These are phyloP conservation scores for Ustilago lituana DNA, from an alignment of 1,284 basidiomycete species.

Conservation along the genomic window DNA sequence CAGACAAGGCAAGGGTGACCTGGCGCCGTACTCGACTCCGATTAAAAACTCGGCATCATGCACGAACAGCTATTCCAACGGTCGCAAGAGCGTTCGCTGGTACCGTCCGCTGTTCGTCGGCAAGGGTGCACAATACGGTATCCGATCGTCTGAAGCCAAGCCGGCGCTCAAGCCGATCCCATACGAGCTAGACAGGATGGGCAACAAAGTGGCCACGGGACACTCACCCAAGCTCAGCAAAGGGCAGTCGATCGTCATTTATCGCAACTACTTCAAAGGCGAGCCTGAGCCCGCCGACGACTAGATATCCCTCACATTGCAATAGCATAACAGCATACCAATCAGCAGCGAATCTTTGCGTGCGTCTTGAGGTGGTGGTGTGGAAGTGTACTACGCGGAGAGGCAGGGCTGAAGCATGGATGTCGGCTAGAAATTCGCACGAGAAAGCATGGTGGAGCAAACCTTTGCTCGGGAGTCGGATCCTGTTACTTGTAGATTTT, in stretches of 20 bases:
- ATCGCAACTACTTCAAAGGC: constrained; percentile 47
- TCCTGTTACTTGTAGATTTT: neutral
- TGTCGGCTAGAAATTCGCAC: constrained; percentile 1
- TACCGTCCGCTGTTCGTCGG: constrained; percentile 46
- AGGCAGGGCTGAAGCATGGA: neutral
- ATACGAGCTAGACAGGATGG: constrained; percentile 35
- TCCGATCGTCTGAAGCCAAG: constrained; percentile 8
- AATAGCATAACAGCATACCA: neutral
- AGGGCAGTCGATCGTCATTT: constrained; percentile 40
- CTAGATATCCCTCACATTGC: constrained; percentile 2
- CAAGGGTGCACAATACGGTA: constrained; percentile 34
- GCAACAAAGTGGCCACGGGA: constrained; percentile 39
- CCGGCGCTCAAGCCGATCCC: constrained; percentile 40
- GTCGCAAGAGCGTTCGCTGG: constrained; percentile 36
- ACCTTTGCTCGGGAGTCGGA: constrained; percentile 7
- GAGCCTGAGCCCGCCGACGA: constrained; percentile 41
- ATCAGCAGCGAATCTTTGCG: too few species aligned
- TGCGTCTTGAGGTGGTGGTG: too few species aligned
- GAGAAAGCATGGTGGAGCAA: constrained; percentile 6
- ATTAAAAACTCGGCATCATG: constrained; percentile 3
- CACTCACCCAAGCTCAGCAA: constrained; percentile 40
- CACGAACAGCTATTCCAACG: neutral
- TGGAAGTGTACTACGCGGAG: too few species aligned
- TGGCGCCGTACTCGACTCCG: constrained; percentile 34
- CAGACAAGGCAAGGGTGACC: constrained; percentile 38